These are phyloP conservation scores for Nicotiana attenuata DNA, from an alignment of 257 asterid species.

Conservation along the genomic window DNA sequence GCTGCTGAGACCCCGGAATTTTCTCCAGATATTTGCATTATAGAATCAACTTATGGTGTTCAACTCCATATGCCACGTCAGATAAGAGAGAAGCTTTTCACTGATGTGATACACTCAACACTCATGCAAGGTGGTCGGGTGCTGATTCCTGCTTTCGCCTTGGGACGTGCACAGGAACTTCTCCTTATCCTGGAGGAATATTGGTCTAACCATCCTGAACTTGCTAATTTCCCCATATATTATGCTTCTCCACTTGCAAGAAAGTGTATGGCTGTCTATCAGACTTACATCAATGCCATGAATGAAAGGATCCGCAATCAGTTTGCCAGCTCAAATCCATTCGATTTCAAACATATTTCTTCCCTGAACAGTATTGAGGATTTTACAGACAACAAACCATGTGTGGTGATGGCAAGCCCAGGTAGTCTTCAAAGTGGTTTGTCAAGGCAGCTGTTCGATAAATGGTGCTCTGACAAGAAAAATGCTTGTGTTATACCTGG, in stretches of 20 bases:
- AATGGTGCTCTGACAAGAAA: conserved; percentile 87
- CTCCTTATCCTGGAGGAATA: conserved; percentile 88
- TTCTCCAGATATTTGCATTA: conserved; percentile 91
- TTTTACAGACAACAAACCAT: conserved; percentile 84
- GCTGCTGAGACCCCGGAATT: conserved; percentile 95
- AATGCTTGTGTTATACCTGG: conserved; percentile 92
- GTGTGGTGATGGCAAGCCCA: conserved; percentile 97
- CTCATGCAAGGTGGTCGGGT: conserved; percentile 93
- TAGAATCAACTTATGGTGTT: conserved; percentile 99
- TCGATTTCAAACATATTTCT: conserved; percentile 86
- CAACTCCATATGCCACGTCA: conserved; percentile 86
- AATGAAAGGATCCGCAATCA: conserved; percentile 83
- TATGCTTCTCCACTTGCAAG: conserved; percentile 98
- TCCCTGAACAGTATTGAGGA: conserved; percentile 76
- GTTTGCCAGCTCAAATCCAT: conserved; percentile 66
- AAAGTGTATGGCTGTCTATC: conserved; percentile 94
- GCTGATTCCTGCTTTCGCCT: conserved; percentile 88
- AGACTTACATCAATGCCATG: conserved; percentile 86
- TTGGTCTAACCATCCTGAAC: conserved; percentile 90
- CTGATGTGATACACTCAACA: conserved; percentile 77
- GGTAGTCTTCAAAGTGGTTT: conserved; percentile 95
- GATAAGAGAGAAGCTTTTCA: conserved; percentile 79
- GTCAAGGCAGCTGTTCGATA: conserved; percentile 91
- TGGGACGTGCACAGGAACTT: conserved; percentile 97
- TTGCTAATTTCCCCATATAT: conserved; percentile 75